Evolutionary conservation across 2,329 filamentous ascomycete species (phyloP).

Genomic region (Aaosphaeria arxii): DNA sequence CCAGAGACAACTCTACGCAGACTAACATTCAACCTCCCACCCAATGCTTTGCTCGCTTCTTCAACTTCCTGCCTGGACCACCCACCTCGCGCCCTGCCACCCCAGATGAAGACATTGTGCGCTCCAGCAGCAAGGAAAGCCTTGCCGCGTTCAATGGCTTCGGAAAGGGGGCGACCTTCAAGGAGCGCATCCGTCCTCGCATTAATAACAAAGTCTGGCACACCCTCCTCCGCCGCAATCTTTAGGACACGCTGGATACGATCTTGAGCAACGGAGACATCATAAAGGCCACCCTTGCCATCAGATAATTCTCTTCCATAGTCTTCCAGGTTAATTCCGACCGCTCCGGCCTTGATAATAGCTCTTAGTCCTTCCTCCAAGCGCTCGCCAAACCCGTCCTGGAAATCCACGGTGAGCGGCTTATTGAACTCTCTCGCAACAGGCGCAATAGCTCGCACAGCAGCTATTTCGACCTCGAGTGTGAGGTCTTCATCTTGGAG

Average conservation of each 20-base stretch:
- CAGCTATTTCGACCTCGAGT: slow-evolving; percentile 50
- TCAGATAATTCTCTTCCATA: slow-evolving; percentile 27
- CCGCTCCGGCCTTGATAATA: slow-evolving; percentile 51
- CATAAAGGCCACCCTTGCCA: slow-evolving; percentile 32
- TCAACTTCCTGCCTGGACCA: slow-evolving; percentile 21
- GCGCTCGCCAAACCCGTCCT: slow-evolving; percentile 57
- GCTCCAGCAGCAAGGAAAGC: slow-evolving; percentile 59
- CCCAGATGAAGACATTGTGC: slow-evolving; percentile 61
- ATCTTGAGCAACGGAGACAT: slow-evolving; percentile 46
- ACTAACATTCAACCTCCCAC: slow-evolving; percentile 27
- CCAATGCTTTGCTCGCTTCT: slow-evolving; percentile 15
- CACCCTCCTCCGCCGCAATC: slow-evolving; percentile 46
- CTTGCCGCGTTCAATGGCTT: slow-evolving; percentile 54
- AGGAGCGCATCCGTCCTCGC: slow-evolving; percentile 57
- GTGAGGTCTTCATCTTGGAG: slow-evolving; percentile 42
- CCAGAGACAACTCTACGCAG: slow-evolving; percentile 12
- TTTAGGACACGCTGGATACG: slow-evolving; percentile 46
- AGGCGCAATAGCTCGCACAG: slow-evolving; percentile 45
- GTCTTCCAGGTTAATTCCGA: slow-evolving; percentile 61
- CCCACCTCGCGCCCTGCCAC: slow-evolving; percentile 42
- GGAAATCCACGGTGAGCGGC: slow-evolving; percentile 57
- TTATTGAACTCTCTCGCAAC: slow-evolving; percentile 41
- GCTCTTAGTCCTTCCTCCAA: slow-evolving; percentile 46
- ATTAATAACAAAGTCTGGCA: slow-evolving; percentile 45
- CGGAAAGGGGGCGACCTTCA: slow-evolving; percentile 40